Base-by-base conservation (phyloP, 805 yeast genomes). In the Saturnispora sanitii region DNA sequence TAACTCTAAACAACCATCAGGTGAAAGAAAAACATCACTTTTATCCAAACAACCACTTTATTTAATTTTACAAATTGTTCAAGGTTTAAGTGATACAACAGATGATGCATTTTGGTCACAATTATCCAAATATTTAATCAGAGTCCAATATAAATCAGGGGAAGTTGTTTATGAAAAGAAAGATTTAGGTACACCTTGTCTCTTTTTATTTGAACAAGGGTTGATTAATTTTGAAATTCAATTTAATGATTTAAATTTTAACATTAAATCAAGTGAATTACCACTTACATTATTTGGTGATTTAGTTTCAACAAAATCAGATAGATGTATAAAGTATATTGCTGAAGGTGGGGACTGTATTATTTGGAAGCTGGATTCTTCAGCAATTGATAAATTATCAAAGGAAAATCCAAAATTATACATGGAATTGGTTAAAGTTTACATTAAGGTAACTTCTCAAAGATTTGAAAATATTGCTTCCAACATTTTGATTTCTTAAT, bases 271-370 rank as follows among this genome's bases (percentile, higher is more conserved):
- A 43, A 48, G 54, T 15, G 75, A 82, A 26, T 67, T 83, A 40
- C 86, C 92, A 4, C 72, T 82, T 44, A 81, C 90, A 0, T 73
- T 83, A 1, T 80, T 81, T 57, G 92, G 94, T 2, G 86, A 82
- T 47, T 50, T 74, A 35, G 63, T 52, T 11, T 49, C 47, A 21
- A 61, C 64, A 2, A 50, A 57, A 19, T 62, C 64, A 41, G 62
- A 73, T 40, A 56, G 67, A 37, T 50, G 58, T 17, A 58, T 62
- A n/a, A 68, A 64, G 42, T 67, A 70, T 35, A 53, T 47, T 43
- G 66, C 77, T 0, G 45, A 47, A 23, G 60, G 55, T 28, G 30
- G n/a, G 6, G 82, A 77, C 39, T 65, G 82, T 2, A 70, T 73
- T 8, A 67, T 82, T 2, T 87, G 96, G 95, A 65, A 72, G 35